Conservation (phyloP, 306 rosid species). For the Aeschynomene evenia region DNA sequence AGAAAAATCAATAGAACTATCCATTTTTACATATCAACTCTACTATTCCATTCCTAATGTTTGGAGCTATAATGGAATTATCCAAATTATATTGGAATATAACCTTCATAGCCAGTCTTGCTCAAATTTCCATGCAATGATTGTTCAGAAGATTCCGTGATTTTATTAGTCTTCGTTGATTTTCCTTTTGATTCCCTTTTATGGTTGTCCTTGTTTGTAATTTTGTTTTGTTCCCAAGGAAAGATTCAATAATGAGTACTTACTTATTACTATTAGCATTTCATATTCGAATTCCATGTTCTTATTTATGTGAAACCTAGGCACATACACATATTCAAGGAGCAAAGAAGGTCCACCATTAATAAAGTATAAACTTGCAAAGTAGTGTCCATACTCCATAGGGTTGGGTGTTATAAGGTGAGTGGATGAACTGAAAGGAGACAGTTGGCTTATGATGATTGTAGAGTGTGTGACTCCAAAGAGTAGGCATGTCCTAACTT, state of each 20-base stretch:
- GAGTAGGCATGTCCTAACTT: not conserved
- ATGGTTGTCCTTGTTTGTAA: not conserved
- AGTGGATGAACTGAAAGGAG: not conserved
- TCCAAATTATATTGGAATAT: not conserved
- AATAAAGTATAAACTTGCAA: not conserved
- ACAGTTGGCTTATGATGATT: conserved; percentile 10
- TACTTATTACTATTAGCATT: not conserved
- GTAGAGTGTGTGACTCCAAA: not conserved
- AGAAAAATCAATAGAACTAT: no score
- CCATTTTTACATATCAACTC: no score
- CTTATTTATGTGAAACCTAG: not conserved
- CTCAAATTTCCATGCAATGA: conserved; percentile 17
- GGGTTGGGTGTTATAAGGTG: not conserved
- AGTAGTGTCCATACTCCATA: not conserved
- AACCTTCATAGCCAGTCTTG: not conserved
- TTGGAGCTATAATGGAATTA: no score
- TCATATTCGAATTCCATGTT: conserved; percentile 18
- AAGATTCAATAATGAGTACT: not conserved
- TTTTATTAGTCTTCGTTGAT: not conserved
- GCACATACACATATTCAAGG: not conserved
- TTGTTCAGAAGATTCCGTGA: conserved; percentile 9
- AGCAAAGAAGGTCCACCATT: conserved; percentile 7
- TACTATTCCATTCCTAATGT: no score
- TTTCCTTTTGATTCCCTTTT: not conserved
- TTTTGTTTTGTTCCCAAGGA: not conserved